Evolutionary conservation across 192 early-diverging fungal species (phyloP).

Genomic region (Coemansia sp.): DNA sequence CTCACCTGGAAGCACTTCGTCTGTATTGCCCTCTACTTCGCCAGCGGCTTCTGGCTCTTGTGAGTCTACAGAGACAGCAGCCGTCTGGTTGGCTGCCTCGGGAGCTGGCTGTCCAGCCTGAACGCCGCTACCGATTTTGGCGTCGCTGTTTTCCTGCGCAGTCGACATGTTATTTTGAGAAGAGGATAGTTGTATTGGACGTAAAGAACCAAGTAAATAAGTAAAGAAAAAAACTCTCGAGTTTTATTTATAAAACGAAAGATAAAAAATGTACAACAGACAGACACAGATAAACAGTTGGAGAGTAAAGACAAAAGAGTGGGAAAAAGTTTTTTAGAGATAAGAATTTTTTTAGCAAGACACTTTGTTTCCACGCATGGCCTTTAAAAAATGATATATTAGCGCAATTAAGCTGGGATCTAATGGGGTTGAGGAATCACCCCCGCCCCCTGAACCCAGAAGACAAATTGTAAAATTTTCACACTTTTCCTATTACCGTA

Average conservation of each 20-base stretch:
- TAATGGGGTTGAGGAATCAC: too few relatives aligned
- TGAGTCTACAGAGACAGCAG: neutral
- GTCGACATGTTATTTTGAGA: constrained; percentile 27
- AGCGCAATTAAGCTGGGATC: too few relatives aligned
- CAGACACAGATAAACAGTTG: neutral
- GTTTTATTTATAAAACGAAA: neutral
- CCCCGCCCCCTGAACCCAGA: neutral
- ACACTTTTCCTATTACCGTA: too few relatives aligned
- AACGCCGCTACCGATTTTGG: constrained; percentile 5
- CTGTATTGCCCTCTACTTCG: too few relatives aligned
- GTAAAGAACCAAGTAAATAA: constrained; percentile 7
- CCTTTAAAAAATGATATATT: too few relatives aligned
- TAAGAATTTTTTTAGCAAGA: too few relatives aligned
- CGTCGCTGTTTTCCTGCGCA: constrained; percentile 17
- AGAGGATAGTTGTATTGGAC: neutral
- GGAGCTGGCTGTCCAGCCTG: neutral
- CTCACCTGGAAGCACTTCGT: neutral
- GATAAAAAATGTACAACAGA: neutral
- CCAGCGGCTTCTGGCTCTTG: neutral
- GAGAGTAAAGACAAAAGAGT: neutral
- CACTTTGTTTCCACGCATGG: too few relatives aligned
- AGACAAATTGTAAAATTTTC: too few relatives aligned
- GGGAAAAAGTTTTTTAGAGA: too few relatives aligned
- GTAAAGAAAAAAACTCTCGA: neutral
- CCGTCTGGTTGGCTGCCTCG: neutral